phyloP scores from a whole-genome alignment of 176 grass and related monocot genomes.

The Thalia dealbata region DNA sequence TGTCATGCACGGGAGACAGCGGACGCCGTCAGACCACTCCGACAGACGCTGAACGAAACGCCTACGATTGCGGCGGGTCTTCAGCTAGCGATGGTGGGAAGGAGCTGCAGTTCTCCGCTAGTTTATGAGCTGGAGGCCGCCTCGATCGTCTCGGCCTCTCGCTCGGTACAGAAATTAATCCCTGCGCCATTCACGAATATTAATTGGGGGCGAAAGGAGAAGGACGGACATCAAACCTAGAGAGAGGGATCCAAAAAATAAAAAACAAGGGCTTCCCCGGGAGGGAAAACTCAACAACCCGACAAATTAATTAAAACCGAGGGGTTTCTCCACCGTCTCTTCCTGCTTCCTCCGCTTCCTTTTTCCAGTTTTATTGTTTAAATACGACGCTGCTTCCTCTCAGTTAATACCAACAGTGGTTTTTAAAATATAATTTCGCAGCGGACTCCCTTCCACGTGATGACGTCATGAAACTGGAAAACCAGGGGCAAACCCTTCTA shows the following conservation, averaged over 20 bases:
- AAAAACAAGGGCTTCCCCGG: neutral
- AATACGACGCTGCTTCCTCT: too few relatives aligned
- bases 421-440: slow-evolving; percentile 10
- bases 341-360: too few relatives aligned
- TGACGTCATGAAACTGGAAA: neutral
- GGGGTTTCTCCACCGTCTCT: too few relatives aligned
- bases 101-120: neutral
- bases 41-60: slow-evolving; percentile 5
- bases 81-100: slow-evolving; percentile 5
- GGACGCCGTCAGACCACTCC: too few relatives aligned
- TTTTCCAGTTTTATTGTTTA: too few relatives aligned
- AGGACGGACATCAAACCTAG: neutral
- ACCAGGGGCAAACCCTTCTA: neutral
- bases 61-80: slow-evolving; percentile 28
- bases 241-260: too few relatives aligned
- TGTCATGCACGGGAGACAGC: neutral
- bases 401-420: too few relatives aligned
- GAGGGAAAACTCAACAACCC: neutral
- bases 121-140: too few relatives aligned
- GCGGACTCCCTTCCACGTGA: neutral
- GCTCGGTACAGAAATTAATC: neutral
- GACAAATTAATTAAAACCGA: too few relatives aligned
- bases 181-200: neutral
- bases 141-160: too few relatives aligned
- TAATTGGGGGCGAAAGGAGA: neutral